Evolutionary conservation across 768 basidiomycete genomes (phyloP).

Genomic region (Leucosporidium creatinivorum): DNA sequence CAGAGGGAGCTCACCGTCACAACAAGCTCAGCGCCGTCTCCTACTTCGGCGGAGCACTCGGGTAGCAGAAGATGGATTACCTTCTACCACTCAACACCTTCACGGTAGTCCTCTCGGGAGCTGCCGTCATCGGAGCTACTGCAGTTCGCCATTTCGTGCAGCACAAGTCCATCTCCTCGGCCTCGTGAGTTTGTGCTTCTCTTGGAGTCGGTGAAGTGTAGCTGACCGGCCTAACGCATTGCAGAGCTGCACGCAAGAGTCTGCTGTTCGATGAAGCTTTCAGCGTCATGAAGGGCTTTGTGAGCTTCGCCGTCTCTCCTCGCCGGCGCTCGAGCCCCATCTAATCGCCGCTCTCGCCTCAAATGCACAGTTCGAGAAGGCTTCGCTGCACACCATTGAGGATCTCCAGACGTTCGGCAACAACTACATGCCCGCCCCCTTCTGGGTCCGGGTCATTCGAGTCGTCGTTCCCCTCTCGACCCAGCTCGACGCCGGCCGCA

Average conservation of each 20-base stretch:
- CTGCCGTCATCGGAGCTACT: slow-evolving; percentile 27
- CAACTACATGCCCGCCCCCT: slow-evolving; percentile 43
- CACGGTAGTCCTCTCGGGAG: slow-evolving; percentile 13
- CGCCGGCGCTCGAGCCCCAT: slow-evolving; percentile 49
- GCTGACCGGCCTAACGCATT: too few relatives aligned
- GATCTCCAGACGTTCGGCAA: slow-evolving; percentile 52
- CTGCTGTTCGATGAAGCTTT: slow-evolving; percentile 68
- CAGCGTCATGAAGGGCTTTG: slow-evolving; percentile 64
- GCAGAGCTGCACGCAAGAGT: slow-evolving; percentile 53
- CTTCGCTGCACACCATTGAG: slow-evolving; percentile 55
- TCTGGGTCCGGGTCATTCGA: slow-evolving; percentile 43
- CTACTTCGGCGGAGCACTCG: too few relatives aligned
- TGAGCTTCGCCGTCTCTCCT: slow-evolving; percentile 35
- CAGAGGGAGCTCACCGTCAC: too few relatives aligned
- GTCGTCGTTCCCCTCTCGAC: slow-evolving; percentile 41
- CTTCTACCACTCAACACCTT: slow-evolving; percentile 28
- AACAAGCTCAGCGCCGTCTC: too few relatives aligned
- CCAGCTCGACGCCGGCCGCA: slow-evolving; percentile 26
- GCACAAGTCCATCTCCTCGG: slow-evolving; percentile 21
- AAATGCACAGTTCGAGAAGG: slow-evolving; percentile 11
- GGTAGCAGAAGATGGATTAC: slow-evolving; percentile 8
- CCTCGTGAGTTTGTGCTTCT: too few relatives aligned
- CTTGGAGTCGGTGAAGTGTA: too few relatives aligned
- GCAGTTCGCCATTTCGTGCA: slow-evolving; percentile 41
- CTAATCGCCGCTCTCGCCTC: neutral